phyloP scores from a whole-genome alignment of 2,329 filamentous ascomycete species.

The Botryotinia calthae region DNA sequence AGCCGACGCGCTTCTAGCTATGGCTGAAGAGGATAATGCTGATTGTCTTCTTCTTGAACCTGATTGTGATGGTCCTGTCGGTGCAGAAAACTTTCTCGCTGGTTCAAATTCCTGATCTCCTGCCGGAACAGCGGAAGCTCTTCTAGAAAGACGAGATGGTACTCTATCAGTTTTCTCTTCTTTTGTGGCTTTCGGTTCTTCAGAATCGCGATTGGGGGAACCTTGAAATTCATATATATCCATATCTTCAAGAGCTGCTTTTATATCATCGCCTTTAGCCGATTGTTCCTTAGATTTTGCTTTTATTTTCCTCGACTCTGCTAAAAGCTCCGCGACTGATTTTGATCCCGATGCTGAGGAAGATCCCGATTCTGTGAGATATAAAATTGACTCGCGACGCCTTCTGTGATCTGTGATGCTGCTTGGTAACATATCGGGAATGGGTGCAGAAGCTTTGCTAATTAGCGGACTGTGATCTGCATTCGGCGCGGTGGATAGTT shows the following conservation, averaged over 20 bases:
- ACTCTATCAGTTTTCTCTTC: constrained; percentile 25
- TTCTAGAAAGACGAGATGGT: constrained; percentile 29
- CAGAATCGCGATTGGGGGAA: constrained; percentile 27
- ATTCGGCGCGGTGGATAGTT: constrained; percentile 28
- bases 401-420: constrained; percentile 37
- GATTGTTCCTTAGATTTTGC: constrained; percentile 31
- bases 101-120: constrained; percentile 29
- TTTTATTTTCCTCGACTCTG: constrained; percentile 34
- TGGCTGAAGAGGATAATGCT: constrained; percentile 26
- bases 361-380: constrained; percentile 29
- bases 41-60: constrained; percentile 35
- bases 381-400: constrained; percentile 36
- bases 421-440: constrained; percentile 29
- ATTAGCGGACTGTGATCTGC: constrained; percentile 38
- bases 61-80: constrained; percentile 31
- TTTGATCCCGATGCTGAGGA: constrained; percentile 28
- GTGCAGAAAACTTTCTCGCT: constrained; percentile 30
- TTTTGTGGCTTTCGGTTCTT: constrained; percentile 9
- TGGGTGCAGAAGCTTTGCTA: constrained; percentile 28
- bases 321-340: constrained; percentile 36
- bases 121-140: constrained; percentile 29
- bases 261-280: constrained; percentile 22
- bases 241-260: constrained; percentile 29
- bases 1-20: constrained; percentile 24
- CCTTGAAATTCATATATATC: constrained; percentile 37